Conservation (phyloP, 176 grass and related monocot genomes). For the Triticum dicoccoides region DNA sequence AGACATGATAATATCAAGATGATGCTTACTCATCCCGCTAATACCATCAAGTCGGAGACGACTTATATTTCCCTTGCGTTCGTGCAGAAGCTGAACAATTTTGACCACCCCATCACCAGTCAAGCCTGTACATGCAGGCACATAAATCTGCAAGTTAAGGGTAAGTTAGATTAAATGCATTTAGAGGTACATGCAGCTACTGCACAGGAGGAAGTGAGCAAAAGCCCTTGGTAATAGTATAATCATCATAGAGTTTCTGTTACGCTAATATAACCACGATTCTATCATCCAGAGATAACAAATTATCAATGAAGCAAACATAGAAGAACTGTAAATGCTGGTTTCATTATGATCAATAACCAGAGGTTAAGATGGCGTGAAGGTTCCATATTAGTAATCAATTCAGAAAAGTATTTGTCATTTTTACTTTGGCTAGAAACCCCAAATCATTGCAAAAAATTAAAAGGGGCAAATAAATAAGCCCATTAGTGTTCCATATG, state of each 20-base stretch:
- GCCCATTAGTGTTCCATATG: background rate
- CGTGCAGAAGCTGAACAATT: constrained; percentile 51
- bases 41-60: constrained; percentile 54
- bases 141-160: constrained; percentile 66
- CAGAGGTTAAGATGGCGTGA: background rate
- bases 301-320: constrained; percentile 18
- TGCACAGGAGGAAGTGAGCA: constrained; percentile 13
- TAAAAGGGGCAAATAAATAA: background rate
- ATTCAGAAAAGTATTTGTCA: background rate
- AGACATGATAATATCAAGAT: constrained; percentile 71
- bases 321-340: background rate
- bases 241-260: background rate
- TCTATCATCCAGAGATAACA: background rate
- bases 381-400: background rate
- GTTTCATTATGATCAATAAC: background rate
- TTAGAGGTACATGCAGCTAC: constrained; percentile 19
- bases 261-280: constrained; percentile 8
- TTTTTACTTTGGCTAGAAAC: background rate
- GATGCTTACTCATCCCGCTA: constrained; percentile 58
- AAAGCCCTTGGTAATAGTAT: background rate
- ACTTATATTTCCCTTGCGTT: constrained; percentile 45
- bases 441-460: background rate
- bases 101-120: constrained; percentile 76
- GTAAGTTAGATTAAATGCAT: constrained; percentile 27
- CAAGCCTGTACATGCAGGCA: constrained; percentile 72